These are phyloP conservation scores for Ophiostoma montium DNA, from an alignment of 2,329 filamentous ascomycete species.

Conservation along the genomic window DNA sequence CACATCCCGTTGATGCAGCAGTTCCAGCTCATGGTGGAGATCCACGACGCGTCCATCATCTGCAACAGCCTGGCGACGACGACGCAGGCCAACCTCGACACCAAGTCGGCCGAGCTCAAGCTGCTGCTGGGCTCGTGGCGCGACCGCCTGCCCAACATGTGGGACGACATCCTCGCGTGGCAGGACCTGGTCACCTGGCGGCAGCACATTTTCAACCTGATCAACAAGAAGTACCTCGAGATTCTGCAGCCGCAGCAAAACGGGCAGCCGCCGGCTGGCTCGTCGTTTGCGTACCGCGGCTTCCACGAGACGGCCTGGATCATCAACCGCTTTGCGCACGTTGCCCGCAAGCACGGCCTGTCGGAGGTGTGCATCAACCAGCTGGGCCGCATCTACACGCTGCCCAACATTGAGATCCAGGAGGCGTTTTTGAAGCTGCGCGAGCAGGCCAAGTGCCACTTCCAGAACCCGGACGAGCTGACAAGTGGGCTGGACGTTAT, in stretches of 20 bases:
- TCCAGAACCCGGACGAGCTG: constrained; percentile 86
- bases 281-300: constrained; percentile 89
- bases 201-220: constrained; percentile 95
- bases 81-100: constrained; percentile 71
- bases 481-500: constrained; percentile 93
- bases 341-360: constrained; percentile 90
- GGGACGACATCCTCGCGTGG: constrained; percentile 99
- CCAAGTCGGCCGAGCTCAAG: constrained; percentile 92
- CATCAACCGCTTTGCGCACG: constrained; percentile 96
- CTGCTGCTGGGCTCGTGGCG: constrained; percentile 88
- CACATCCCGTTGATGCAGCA: constrained; percentile 92
- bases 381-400: constrained; percentile 91
- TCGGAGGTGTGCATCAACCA: constrained; percentile 96
- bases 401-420: constrained; percentile 98
- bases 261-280: constrained; percentile 62
- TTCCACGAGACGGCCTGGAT: constrained; percentile 99
- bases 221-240: constrained; percentile 84
- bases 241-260: constrained; percentile 61
- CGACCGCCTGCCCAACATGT: constrained; percentile 88
- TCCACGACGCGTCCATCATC: constrained; percentile 95
- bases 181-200: constrained; percentile 99
- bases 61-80: constrained; percentile 81
- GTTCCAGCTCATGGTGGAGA: constrained; percentile 93
- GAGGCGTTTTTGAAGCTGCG: constrained; percentile 95
- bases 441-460: constrained; percentile 98